Conservation (phyloP, 2,329 filamentous ascomycete genomes). For the Colletotrichum sp. region DNA sequence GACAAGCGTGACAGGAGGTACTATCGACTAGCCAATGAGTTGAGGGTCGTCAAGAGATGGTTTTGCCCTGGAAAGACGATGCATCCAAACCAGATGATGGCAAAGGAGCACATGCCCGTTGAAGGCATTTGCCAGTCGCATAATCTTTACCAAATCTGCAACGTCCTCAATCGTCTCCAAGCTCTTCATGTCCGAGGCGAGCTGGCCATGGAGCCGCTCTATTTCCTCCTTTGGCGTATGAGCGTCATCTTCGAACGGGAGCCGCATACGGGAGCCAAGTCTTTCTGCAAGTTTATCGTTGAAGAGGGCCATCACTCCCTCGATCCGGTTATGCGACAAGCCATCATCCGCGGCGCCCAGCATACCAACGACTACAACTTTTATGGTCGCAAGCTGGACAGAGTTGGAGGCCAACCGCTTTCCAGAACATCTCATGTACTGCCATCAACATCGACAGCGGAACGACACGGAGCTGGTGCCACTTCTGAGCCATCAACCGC, state of each 20-base stretch:
- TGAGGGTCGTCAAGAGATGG: slow-evolving; percentile 37
- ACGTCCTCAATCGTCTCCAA: slow-evolving; percentile 34
- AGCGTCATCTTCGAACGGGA: slow-evolving; percentile 1
- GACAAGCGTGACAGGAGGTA: slow-evolving; percentile 9
- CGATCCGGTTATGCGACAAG: not conserved
- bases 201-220: slow-evolving; percentile 38
- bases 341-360: slow-evolving; percentile 3
- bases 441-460: not conserved
- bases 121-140: slow-evolving; percentile 37
- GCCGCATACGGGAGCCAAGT: not conserved
- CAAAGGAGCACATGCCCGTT: slow-evolving; percentile 32
- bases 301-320: not conserved
- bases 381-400: not conserved
- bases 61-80: slow-evolving; percentile 31
- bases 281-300: not conserved
- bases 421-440: not conserved
- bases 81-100: slow-evolving; percentile 41
- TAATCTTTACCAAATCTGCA: slow-evolving; percentile 37
- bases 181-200: slow-evolving; percentile 25
- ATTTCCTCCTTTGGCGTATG: slow-evolving; percentile 42
- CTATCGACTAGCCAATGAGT: slow-evolving; percentile 26
- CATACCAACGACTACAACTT: slow-evolving; percentile 9
- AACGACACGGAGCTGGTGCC: not conserved
- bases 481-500: not conserved
- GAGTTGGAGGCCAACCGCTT: not conserved